phyloP scores from a whole-genome alignment of 2,329 filamentous ascomycete species.

The Colletotrichum sp. region DNA sequence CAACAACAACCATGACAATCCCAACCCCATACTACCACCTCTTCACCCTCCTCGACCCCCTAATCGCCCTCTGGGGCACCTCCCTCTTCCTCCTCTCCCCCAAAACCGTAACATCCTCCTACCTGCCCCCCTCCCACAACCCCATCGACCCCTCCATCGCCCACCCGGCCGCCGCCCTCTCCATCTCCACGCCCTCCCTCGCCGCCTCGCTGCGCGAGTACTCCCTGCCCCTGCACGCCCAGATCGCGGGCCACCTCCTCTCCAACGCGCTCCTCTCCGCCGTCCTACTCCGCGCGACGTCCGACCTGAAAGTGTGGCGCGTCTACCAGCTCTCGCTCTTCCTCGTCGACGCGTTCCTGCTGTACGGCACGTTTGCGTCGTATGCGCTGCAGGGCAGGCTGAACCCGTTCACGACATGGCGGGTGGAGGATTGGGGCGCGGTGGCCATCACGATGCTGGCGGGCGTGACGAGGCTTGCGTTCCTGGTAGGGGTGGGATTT shows the following conservation, averaged over 20 bases:
- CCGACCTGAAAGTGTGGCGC: not conserved
- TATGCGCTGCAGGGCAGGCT: not conserved
- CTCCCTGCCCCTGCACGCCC: not conserved
- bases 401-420: not conserved
- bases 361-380: not conserved
- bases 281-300: not conserved
- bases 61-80: constrained; percentile 6
- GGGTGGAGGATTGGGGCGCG: constrained; percentile 2
- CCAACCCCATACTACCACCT: not conserved
- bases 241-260: constrained; percentile 1
- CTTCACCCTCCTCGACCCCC: constrained; percentile 4
- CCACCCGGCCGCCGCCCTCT: not conserved
- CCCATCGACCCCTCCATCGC: not conserved
- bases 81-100: constrained; percentile 7
- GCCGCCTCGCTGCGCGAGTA: not conserved
- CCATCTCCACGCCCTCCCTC: not conserved
- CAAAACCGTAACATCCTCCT: not conserved
- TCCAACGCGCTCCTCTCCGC: constrained; percentile 1
- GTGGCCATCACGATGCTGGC: not conserved
- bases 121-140: not conserved
- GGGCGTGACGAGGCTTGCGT: not conserved
- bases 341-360: not conserved
- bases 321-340: constrained; percentile 1
- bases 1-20: not conserved
- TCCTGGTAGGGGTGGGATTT: not conserved